These are phyloP conservation scores for Diaporthe aspalathi DNA, from an alignment of 2,329 filamentous ascomycete genomes.

Conservation along the genomic window DNA sequence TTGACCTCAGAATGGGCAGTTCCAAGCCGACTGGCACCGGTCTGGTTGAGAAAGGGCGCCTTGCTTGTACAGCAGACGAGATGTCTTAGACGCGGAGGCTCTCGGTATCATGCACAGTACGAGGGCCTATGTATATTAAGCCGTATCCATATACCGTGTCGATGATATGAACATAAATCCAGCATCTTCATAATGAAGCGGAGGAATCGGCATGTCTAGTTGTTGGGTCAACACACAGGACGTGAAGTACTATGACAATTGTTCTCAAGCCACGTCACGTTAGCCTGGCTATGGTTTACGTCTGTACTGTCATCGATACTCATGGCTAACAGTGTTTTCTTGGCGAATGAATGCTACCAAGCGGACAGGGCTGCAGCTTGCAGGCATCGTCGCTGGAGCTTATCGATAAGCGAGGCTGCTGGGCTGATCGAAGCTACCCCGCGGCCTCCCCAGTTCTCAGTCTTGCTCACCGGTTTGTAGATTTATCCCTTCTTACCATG, in stretches of 20 bases:
- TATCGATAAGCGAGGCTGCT: constrained; percentile 32
- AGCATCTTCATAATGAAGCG: constrained; percentile 6
- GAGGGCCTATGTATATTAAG: constrained; percentile 33
- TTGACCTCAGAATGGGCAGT: background rate
- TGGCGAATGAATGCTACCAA: background rate
- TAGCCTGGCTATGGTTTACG: too few relatives aligned
- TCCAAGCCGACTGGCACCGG: background rate
- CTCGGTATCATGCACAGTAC: constrained; percentile 11
- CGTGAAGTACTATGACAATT: too few relatives aligned
- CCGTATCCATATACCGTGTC: constrained; percentile 34
- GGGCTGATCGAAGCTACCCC: constrained; percentile 17
- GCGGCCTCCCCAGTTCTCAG: background rate
- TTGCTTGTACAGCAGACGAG: background rate
- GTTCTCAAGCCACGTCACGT: background rate
- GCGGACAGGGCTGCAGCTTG: background rate
- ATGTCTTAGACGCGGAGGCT: background rate
- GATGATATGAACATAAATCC: constrained; percentile 35
- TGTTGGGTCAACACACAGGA: background rate
- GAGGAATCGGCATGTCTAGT: background rate
- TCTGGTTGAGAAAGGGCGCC: background rate
- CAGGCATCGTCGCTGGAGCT: background rate
- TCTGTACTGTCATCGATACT: too few relatives aligned
- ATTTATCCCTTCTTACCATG: background rate
- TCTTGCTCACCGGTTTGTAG: background rate
- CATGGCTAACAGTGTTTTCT: too few relatives aligned